Base-by-base conservation (phyloP, 495 filamentous ascomycete species). In the Aspergillus indologenus region DNA sequence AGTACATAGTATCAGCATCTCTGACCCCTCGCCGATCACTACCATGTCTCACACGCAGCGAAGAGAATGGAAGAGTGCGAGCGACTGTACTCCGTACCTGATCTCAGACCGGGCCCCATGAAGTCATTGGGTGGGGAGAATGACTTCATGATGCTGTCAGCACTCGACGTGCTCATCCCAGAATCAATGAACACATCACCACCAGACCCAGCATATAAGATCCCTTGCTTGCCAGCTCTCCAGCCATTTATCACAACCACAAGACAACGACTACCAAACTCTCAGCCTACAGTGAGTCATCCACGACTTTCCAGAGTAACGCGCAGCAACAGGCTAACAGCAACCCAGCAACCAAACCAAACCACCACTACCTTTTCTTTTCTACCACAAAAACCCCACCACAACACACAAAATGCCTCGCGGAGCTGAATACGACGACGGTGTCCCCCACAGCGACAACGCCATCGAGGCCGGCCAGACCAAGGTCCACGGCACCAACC, bases 341-440 rank as follows among this genome's bases (percentile, higher is more conserved):
- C n/a, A n/a, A n/a, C n/a, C n/a, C n/a, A n/a, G n/a, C 45, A 22
- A 48, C 3, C 45, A 22, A 19, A n/a, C 52, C 9, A 54, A 21
- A 20, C 17, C 31, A 54, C 14, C 31, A 56, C 14, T 14, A 20
- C 24, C 19, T 54, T 20, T n/a, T 44, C 40, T 29, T 43, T 26
- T 52, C 22, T 53, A 44, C 24, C 22, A 40, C 19, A 48, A 21
- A 51, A 42, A 34, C n/a, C 29, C 49, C 45, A 52, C 18, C 20
- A 47, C 57, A 49, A 56, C 45, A 46, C 31, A 61, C 72, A 76
- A 34, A 58, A 82, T 82, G 79, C 71, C 73, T 67, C 78, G 78
- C 65, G 79, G 79, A 66, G 77, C 76, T 49, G 74, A 80, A 43
- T 81, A 71, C 71, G 75, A 79, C 58, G 74, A 81, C 65, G 70